Evolutionary conservation across 192 early-diverging fungal species (phyloP).

Genomic region (Lobosporangium transversale): DNA sequence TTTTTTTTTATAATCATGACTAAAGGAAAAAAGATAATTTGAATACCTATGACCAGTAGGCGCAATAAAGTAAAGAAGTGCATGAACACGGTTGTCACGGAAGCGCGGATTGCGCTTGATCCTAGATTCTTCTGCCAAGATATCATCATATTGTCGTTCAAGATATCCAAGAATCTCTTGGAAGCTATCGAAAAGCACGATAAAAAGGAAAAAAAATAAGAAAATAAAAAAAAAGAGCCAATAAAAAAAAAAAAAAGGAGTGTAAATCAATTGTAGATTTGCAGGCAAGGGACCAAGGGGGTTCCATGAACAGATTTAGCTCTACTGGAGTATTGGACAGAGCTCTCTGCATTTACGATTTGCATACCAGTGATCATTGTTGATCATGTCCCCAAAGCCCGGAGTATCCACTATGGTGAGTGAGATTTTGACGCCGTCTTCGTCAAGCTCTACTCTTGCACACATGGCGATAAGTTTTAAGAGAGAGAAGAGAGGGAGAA

Average conservation of each 20-base stretch:
- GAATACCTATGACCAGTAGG: constrained; percentile 93
- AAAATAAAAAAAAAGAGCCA: background rate
- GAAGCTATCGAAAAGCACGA: constrained; percentile 65
- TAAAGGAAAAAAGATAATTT: background rate
- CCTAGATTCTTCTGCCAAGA: constrained; percentile 87
- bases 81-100: constrained; percentile 93
- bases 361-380: constrained; percentile 94
- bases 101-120: constrained; percentile 90
- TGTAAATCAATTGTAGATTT: no score
- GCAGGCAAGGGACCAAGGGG: background rate
- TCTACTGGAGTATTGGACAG: no score
- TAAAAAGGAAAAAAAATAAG: constrained; percentile 1
- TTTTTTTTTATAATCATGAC: constrained; percentile 5
- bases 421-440: constrained; percentile 96
- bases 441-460: constrained; percentile 91
- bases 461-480: no score
- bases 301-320: background rate
- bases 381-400: constrained; percentile 97
- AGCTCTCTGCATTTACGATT: no score
- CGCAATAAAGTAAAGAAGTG: constrained; percentile 96
- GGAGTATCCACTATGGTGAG: constrained; percentile 99
- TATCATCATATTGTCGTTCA: constrained; percentile 93
- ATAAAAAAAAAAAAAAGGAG: no score
- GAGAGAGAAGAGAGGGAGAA: no score
- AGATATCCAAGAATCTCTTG: constrained; percentile 92